Evolutionary conservation across 768 basidiomycete genomes (phyloP).

Genomic region (Pisolithus marmoratus): DNA sequence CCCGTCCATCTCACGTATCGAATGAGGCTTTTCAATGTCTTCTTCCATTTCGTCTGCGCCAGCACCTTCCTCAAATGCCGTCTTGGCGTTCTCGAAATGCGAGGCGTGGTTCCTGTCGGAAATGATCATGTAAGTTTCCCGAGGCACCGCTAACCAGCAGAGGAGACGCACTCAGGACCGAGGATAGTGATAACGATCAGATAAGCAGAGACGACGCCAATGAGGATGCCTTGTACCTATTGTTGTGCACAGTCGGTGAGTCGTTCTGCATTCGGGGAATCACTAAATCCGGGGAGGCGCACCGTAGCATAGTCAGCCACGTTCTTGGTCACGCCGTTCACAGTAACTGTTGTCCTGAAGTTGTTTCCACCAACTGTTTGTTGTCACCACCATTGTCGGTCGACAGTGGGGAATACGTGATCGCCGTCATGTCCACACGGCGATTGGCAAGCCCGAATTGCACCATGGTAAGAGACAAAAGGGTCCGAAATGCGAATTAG

Average conservation of each 20-base stretch:
- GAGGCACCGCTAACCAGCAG: background rate
- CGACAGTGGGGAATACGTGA: background rate
- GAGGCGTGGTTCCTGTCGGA: constrained; percentile 57
- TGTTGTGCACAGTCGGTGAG: background rate
- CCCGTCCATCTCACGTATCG: constrained; percentile 11
- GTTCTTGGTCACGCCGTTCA: constrained; percentile 32
- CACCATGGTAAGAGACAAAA: background rate
- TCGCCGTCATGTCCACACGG: background rate
- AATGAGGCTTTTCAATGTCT: constrained; percentile 14
- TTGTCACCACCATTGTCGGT: constrained; percentile 3
- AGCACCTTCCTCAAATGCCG: constrained; percentile 74
- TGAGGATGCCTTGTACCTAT: constrained; percentile 67
- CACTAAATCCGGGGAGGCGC: background rate
- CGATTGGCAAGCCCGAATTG: background rate
- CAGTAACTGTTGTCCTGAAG: constrained; percentile 43
- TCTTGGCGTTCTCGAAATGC: constrained; percentile 79
- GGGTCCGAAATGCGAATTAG: background rate
- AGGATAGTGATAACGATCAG: constrained; percentile 71
- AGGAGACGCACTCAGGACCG: constrained; percentile 62
- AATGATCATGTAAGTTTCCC: background rate
- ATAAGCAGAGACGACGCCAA: constrained; percentile 76
- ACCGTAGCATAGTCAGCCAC: constrained; percentile 70
- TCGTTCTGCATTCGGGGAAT: background rate
- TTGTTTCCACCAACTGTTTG: constrained; percentile 56
- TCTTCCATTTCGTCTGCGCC: constrained; percentile 42